Conservation (phyloP, 2,329 filamentous ascomycete species). For the Lasiodiplodia sp. region DNA sequence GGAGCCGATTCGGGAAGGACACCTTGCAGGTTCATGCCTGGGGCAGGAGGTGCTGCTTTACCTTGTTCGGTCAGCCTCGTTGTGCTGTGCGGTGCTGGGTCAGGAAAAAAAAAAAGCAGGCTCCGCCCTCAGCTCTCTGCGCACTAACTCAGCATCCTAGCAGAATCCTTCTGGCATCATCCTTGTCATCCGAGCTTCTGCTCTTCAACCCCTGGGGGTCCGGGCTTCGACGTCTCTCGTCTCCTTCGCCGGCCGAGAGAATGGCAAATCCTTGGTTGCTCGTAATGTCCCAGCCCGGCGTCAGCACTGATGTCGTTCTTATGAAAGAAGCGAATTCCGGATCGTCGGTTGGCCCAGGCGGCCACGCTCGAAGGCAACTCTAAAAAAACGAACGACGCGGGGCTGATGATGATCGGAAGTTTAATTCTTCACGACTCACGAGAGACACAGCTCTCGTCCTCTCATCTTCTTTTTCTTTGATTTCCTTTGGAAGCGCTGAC, state of each 20-base stretch:
- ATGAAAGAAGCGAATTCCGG: slow-evolving; percentile 8
- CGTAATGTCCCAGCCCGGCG: not conserved
- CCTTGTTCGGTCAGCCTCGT: slow-evolving; percentile 10
- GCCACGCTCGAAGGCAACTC: slow-evolving; percentile 14
- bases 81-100: no score
- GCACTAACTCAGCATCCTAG: slow-evolving; percentile 6
- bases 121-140: not conserved
- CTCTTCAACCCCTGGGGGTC: not conserved
- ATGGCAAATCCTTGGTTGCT: not conserved
- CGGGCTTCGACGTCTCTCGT: not conserved
- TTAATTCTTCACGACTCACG: slow-evolving; percentile 14
- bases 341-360: slow-evolving; percentile 20
- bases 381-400: slow-evolving; percentile 23
- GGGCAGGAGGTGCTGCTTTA: slow-evolving; percentile 10
- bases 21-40: slow-evolving; percentile 4
- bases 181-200: not conserved
- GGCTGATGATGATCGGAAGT: slow-evolving; percentile 26
- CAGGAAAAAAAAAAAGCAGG: not conserved
- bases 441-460: not conserved
- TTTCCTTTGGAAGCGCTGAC: not conserved
- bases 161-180: slow-evolving; percentile 1
- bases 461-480: not conserved
- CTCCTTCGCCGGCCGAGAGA: not conserved
- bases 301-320: not conserved
- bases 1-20: slow-evolving; percentile 1